Percentiles rank a stretch among this genome's conserved stretches.
Conservation (phyloP, 2,329 filamentous ascomycete species). For the Diaporthe australafricana region DNA sequence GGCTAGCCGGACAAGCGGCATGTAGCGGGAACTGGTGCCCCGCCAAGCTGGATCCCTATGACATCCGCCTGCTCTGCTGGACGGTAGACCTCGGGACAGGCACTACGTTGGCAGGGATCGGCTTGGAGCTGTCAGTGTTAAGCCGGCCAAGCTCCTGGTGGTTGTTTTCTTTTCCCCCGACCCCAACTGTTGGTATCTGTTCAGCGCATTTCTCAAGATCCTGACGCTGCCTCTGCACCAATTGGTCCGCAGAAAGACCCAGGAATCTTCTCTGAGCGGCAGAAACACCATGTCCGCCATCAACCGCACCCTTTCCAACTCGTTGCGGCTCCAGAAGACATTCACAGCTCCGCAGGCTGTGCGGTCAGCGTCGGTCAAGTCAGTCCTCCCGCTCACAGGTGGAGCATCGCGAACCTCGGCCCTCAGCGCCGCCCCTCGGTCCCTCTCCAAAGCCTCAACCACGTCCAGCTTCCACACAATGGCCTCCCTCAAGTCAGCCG, state of each 20-base stretch:
- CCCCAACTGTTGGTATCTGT: background rate
- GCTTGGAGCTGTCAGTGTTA: background rate
- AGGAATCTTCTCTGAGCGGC: background rate
- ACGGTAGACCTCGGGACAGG: constrained; percentile 10
- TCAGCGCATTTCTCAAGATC: background rate
- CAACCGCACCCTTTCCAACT: constrained; percentile 66
- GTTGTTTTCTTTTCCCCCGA: constrained; percentile 12
- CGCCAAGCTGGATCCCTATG: constrained; percentile 2
- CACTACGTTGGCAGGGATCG: constrained; percentile 4
- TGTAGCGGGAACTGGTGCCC: background rate
- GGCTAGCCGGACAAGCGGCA: background rate
- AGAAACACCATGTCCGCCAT: constrained; percentile 44
- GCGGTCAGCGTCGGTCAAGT: constrained; percentile 45
- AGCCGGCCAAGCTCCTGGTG: constrained; percentile 14
- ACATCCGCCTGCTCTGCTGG: background rate
- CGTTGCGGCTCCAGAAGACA: constrained; percentile 59
- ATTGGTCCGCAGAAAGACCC: constrained; percentile 12
- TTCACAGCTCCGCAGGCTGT: constrained; percentile 51
- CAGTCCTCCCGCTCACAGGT: constrained; percentile 43
- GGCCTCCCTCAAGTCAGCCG: constrained; percentile 58
- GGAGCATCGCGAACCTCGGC: constrained; percentile 31
- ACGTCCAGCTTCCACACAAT: constrained; percentile 62
- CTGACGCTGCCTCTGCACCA: background rate
- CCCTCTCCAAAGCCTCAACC: constrained; percentile 41
- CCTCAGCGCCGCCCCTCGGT: constrained; percentile 47